Conservation (phyloP, 1,139 yeast species). For the Kodamaea arcana region DNA sequence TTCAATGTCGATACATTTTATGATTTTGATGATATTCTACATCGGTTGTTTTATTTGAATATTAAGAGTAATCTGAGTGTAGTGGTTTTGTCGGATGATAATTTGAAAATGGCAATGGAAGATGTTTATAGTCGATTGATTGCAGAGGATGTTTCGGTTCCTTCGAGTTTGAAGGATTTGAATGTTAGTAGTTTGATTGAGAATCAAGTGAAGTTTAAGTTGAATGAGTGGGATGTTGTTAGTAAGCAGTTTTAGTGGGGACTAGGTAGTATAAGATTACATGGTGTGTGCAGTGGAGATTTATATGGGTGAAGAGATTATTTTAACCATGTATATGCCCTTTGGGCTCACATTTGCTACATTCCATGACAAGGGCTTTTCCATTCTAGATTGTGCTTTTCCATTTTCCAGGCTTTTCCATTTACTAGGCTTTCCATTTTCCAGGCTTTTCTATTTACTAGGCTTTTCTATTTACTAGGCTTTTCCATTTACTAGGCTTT, state of each 20-base stretch:
- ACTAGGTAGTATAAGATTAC: no score
- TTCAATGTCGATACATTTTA: constrained; percentile 13
- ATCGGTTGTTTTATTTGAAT: constrained; percentile 10
- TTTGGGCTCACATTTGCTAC: no score
- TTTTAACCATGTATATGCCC: no score
- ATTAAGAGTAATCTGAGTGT: constrained; percentile 3
- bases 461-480: no score
- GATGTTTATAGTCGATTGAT: constrained; percentile 11
- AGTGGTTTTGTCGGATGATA: constrained; percentile 7
- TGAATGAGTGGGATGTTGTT: constrained; percentile 44
- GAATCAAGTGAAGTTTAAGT: constrained; percentile 27
- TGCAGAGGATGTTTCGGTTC: constrained; percentile 8
- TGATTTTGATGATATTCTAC: constrained; percentile 23
- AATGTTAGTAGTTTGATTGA: constrained; percentile 22
- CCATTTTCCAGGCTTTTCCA: no score
- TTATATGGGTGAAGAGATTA: no score
- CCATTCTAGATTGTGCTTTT: no score
- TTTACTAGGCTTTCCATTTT: no score
- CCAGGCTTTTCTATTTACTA: no score
- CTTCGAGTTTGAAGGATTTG: constrained; percentile 18
- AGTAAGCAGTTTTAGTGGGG: constrained; percentile 20
- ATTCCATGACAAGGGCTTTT: no score
- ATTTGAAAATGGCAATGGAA: constrained; percentile 13
- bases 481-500: no score
- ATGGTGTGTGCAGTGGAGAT: no score